phyloP scores from a whole-genome alignment of 2,329 filamentous ascomycete species.

The Ceratocystis destructans region DNA sequence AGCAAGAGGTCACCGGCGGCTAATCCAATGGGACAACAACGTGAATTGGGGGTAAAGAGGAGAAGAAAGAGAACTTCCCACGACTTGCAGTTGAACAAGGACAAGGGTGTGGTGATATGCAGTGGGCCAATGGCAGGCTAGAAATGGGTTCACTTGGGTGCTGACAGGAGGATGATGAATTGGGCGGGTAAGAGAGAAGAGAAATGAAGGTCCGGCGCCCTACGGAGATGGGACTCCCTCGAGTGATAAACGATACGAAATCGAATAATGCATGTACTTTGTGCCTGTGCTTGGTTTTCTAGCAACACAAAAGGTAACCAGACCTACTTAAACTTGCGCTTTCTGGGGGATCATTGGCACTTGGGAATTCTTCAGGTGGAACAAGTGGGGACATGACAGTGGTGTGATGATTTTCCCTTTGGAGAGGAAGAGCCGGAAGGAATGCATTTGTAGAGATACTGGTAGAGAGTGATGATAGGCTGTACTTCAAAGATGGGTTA shows the following conservation, averaged over 20 bases:
- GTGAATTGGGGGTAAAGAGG: background rate
- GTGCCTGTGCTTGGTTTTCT: background rate
- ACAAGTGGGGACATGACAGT: background rate
- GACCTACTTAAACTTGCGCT: background rate
- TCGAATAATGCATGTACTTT: background rate
- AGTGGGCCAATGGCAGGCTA: background rate
- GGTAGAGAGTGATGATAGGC: too few species aligned
- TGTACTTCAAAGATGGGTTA: too few species aligned
- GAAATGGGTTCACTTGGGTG: background rate
- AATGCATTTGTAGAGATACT: too few species aligned
- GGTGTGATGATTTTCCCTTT: too few species aligned
- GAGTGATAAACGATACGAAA: background rate
- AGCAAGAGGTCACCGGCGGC: conserved; percentile 13
- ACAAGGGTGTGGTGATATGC: too few species aligned
- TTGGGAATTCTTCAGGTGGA: background rate
- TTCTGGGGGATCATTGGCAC: background rate
- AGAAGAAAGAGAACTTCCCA: background rate
- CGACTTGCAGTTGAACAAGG: too few species aligned
- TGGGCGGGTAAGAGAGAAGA: background rate
- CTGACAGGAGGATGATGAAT: background rate
- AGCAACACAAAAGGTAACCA: background rate
- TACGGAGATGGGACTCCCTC: background rate
- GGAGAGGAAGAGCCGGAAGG: too few species aligned
- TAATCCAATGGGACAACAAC: conserved; percentile 5
- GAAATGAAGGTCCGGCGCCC: background rate